A percentile compares a stretch with the other conserved stretches of the same genome.
phyloP scores from a whole-genome alignment of 192 early-diverging fungal genomes.

The Helicostylum pulchrum region DNA sequence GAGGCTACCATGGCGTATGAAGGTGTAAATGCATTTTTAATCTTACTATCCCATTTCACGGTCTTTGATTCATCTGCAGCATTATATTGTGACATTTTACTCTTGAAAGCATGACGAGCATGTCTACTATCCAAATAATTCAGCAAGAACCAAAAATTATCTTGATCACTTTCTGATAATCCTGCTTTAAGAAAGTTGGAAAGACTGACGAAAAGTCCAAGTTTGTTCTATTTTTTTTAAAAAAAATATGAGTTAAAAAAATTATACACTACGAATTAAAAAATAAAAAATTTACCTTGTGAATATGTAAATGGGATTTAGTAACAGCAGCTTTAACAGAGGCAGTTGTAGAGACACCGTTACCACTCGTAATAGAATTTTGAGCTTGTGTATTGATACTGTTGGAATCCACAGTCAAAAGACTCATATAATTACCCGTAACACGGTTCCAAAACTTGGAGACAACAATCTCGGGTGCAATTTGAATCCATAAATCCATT shows the following conservation, averaged over 20 bases:
- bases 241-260: background rate
- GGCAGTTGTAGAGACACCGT: slow-evolving; percentile 1
- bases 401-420: slow-evolving; percentile 56
- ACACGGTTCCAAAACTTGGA: slow-evolving; percentile 67
- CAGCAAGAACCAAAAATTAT: slow-evolving; percentile 52
- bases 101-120: slow-evolving; percentile 39
- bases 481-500: slow-evolving; percentile 68
- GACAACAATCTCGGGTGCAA: slow-evolving; percentile 60
- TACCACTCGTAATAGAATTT: slow-evolving; percentile 1
- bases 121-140: slow-evolving; percentile 46
- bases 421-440: slow-evolving; percentile 59
- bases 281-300: slow-evolving; percentile 20
- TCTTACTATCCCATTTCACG: slow-evolving; percentile 11
- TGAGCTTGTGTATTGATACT: slow-evolving; percentile 31
- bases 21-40: slow-evolving; percentile 15
- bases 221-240: slow-evolving; percentile 44
- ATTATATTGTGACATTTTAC: slow-evolving; percentile 1
- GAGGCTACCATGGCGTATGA: slow-evolving; percentile 11
- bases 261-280: too few relatives aligned
- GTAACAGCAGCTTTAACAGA: slow-evolving; percentile 30
- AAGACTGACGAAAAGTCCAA: slow-evolving; percentile 58
- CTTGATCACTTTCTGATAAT: slow-evolving; percentile 39
- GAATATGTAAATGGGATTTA: slow-evolving; percentile 28
- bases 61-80: slow-evolving; percentile 1
- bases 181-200: slow-evolving; percentile 53